phyloP scores from a whole-genome alignment of 2,329 filamentous ascomycete genomes.

The Coniochaeta ligniaria region DNA sequence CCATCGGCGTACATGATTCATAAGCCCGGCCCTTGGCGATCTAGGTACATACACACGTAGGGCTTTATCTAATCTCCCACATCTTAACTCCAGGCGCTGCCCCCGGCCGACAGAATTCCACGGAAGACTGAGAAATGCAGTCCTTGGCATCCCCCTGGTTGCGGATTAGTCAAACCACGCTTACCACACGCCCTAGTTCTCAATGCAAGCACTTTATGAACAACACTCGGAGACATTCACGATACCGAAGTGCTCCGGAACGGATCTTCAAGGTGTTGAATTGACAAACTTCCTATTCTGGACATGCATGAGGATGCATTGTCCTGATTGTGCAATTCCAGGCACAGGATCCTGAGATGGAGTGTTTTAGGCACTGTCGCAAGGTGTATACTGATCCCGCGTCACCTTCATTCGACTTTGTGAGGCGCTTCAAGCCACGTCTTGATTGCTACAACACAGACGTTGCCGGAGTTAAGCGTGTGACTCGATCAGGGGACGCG shows the following conservation, averaged over 20 bases:
- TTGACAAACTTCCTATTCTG: not conserved
- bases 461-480: not conserved
- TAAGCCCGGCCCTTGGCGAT: not conserved
- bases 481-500: not conserved
- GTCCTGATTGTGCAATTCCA: not conserved
- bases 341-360: not conserved
- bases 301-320: not conserved
- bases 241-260: not conserved
- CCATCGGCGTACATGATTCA: not conserved
- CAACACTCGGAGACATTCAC: not conserved
- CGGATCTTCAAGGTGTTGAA: not conserved
- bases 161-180: not conserved
- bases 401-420: not conserved
- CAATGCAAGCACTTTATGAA: not conserved
- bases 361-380: not conserved
- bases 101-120: not conserved
- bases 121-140: not conserved
- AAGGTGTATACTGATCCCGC: not conserved
- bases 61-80: constrained; percentile 1
- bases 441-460: not conserved
- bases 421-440: not conserved
- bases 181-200: not conserved
- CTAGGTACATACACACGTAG: not conserved
- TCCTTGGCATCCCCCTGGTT: not conserved
- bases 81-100: not conserved